Percentiles rank a stretch among this genome's conserved stretches.
Conservation (phyloP, 805 yeast species). For the Ascoidea rubescens region DNA sequence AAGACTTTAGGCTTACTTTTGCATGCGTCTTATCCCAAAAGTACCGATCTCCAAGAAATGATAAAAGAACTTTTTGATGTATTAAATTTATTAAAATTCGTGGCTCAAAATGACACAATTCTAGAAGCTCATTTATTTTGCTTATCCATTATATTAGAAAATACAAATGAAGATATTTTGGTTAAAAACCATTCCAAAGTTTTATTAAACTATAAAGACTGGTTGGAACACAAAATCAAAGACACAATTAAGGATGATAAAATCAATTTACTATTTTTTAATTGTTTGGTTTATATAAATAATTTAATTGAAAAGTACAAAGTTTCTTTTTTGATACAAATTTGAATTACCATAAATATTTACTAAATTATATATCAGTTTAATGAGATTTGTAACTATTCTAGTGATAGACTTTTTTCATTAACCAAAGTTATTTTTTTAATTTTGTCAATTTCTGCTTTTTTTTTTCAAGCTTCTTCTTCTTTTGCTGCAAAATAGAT, state of each 20-base stretch:
- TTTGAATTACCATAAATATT: slow-evolving; percentile 7
- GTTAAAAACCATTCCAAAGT: neutral
- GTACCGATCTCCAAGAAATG: neutral
- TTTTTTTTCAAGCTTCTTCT: slow-evolving; percentile 53
- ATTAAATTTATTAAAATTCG: neutral
- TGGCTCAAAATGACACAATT: neutral
- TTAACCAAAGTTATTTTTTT: no score
- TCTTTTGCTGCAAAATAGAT: slow-evolving; percentile 54
- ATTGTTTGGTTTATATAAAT: neutral
- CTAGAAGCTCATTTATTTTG: neutral
- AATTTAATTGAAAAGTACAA: neutral
- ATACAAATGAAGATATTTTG: neutral
- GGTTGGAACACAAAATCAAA: neutral
- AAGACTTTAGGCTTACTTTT: neutral
- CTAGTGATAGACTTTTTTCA: no score
- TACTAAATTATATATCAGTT: slow-evolving; percentile 10
- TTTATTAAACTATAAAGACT: neutral
- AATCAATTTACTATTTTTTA: neutral
- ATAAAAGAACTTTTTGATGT: neutral
- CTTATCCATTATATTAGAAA: neutral
- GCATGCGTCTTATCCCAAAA: neutral
- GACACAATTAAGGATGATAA: neutral
- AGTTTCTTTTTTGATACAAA: neutral
- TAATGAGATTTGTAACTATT: no score
- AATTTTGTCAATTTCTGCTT: slow-evolving; percentile 26